Conservation (phyloP, 2,329 filamentous ascomycete species). For the Fusarium pilosicola region DNA sequence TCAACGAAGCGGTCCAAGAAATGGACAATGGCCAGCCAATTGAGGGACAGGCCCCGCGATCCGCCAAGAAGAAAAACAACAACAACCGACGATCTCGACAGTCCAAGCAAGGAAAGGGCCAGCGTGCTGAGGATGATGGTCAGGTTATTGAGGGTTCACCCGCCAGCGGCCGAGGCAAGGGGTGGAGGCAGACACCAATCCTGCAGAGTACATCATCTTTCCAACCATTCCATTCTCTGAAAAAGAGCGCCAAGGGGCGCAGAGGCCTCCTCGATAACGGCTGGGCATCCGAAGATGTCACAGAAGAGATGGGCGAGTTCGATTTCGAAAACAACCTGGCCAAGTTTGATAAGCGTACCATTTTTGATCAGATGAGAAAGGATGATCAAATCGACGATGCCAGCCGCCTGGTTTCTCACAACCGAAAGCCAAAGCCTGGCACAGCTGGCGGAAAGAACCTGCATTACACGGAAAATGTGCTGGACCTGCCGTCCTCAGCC, state of each 20-base stretch:
- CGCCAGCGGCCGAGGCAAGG: constrained; percentile 57
- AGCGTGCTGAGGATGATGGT: constrained; percentile 43
- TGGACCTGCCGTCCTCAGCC: constrained; percentile 66
- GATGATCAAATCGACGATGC: constrained; percentile 91
- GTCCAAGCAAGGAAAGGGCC: constrained; percentile 47
- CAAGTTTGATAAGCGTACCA: constrained; percentile 91
- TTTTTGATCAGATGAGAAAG: constrained; percentile 91
- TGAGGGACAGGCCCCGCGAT: constrained; percentile 36
- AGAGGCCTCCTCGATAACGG: constrained; percentile 71
- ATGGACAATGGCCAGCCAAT: constrained; percentile 30
- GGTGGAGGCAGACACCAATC: constrained; percentile 70
- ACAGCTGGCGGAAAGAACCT: constrained; percentile 88
- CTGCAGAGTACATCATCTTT: constrained; percentile 69
- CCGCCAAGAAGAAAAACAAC: constrained; percentile 48
- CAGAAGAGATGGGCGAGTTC: constrained; percentile 93
- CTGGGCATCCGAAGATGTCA: constrained; percentile 96
- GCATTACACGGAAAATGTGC: constrained; percentile 90
- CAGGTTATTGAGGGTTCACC: constrained; percentile 39
- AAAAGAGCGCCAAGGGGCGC: constrained; percentile 62
- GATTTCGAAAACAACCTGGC: constrained; percentile 90
- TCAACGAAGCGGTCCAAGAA: constrained; percentile 31
- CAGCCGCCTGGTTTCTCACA: constrained; percentile 90
- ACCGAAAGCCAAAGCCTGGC: constrained; percentile 74
- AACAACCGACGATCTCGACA: constrained; percentile 47
- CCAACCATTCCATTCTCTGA: constrained; percentile 70